Conservation (phyloP, 208 protist species). For the Wallacemonas sp. region DNA sequence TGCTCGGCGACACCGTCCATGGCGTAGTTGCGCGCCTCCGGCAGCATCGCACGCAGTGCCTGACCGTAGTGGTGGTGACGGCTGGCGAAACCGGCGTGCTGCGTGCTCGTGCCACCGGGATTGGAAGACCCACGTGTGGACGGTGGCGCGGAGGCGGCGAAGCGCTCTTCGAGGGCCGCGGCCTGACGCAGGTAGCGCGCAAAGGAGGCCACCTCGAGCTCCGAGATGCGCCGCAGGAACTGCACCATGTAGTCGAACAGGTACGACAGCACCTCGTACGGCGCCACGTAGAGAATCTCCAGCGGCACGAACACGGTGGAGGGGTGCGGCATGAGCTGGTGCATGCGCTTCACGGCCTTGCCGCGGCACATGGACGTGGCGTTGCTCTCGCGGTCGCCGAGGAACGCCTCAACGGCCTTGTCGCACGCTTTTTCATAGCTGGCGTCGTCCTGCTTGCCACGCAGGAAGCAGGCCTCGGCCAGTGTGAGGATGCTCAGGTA, state of each 20-base stretch:
- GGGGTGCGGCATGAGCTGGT: constrained; percentile 66
- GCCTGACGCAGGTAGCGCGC: constrained; percentile 58
- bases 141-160: background rate
- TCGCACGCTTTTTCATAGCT: constrained; percentile 77
- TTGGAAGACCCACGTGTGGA: background rate
- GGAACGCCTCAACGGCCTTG: constrained; percentile 72
- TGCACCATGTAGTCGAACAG: constrained; percentile 88
- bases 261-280: constrained; percentile 80
- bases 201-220: constrained; percentile 75
- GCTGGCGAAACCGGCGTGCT: constrained; percentile 10
- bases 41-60: constrained; percentile 7
- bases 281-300: constrained; percentile 66
- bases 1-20: constrained; percentile 15
- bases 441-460: constrained; percentile 58
- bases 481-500: constrained; percentile 75
- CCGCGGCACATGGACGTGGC: constrained; percentile 36
- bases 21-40: constrained; percentile 14
- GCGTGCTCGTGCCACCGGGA: constrained; percentile 4
- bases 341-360: constrained; percentile 77
- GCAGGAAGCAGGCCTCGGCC: constrained; percentile 60
- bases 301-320: constrained; percentile 56
- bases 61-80: constrained; percentile 16
- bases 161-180: constrained; percentile 40
- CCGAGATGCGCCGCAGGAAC: constrained; percentile 60
- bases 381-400: constrained; percentile 51